Percentiles rank a stretch among this genome's conserved stretches.
Evolutionary conservation across 108 stramenopile genomes (phyloP).

Genomic region (Chaetoceros tenuissimus): DNA sequence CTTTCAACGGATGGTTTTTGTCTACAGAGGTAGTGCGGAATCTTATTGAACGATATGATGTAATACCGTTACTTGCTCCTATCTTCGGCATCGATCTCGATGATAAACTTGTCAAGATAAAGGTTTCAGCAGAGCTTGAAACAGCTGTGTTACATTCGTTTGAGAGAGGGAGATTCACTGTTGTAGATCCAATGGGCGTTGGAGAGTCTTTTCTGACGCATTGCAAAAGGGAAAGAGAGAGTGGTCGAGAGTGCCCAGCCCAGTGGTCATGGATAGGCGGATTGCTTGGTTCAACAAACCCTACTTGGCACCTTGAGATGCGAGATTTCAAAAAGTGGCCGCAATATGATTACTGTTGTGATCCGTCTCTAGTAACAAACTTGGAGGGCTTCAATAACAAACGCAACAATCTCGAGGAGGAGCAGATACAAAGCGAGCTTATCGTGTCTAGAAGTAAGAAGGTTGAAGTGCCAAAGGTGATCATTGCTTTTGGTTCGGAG

Average conservation of each 20-base stretch:
- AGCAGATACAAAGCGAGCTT: not conserved
- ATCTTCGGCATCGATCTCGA: not conserved
- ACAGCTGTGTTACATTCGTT: slow-evolving; percentile 14
- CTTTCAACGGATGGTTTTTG: slow-evolving; percentile 31
- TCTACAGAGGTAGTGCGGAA: slow-evolving; percentile 9
- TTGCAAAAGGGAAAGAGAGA: slow-evolving; percentile 9
- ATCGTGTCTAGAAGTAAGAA: not conserved
- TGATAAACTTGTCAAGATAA: not conserved
- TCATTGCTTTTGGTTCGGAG: slow-evolving; percentile 16
- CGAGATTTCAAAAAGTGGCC: slow-evolving; percentile 17
- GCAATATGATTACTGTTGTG: slow-evolving; percentile 13
- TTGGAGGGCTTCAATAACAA: not conserved
- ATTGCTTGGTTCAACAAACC: slow-evolving; percentile 12
- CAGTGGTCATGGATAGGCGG: slow-evolving; percentile 31
- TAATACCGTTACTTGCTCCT: not conserved
- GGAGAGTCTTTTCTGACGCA: slow-evolving; percentile 11
- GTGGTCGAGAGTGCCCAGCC: slow-evolving; percentile 20
- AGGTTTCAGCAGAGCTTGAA: slow-evolving; percentile 1
- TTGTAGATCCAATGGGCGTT: slow-evolving; percentile 19
- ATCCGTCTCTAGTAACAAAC: not conserved
- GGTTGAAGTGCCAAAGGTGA: slow-evolving; percentile 1
- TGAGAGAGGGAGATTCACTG: slow-evolving; percentile 5
- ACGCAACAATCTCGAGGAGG: not conserved
- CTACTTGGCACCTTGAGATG: slow-evolving; percentile 24
- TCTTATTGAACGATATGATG: slow-evolving; percentile 10